Evolutionary conservation across 1,284 basidiomycete genomes (phyloP).

Genomic region (Fomes fomentarius): DNA sequence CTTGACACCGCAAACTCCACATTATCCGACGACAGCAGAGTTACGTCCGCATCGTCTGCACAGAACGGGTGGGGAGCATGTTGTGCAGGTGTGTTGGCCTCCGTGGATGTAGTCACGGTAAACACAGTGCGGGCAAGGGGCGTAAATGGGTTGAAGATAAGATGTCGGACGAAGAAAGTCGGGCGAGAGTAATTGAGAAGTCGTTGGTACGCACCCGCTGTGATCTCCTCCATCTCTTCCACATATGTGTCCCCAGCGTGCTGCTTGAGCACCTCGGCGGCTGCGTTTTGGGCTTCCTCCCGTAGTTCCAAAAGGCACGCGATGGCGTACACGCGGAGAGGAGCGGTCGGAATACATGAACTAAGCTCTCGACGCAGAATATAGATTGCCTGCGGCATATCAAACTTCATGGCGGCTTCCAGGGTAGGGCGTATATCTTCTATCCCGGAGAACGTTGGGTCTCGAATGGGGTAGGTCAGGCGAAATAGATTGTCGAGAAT

Average conservation of each 20-base stretch:
- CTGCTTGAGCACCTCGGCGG: not conserved
- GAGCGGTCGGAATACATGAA: constrained; percentile 30
- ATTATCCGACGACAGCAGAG: too few relatives aligned
- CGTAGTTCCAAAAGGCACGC: constrained; percentile 33
- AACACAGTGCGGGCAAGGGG: not conserved
- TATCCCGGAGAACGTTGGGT: constrained; percentile 8
- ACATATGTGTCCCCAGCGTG: constrained; percentile 2
- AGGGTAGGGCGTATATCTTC: constrained; percentile 29
- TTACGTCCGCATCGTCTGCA: too few relatives aligned
- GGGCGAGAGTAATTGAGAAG: constrained; percentile 11
- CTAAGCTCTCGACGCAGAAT: constrained; percentile 16
- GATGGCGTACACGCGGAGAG: constrained; percentile 39
- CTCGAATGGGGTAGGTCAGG: constrained; percentile 26
- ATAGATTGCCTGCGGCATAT: constrained; percentile 31
- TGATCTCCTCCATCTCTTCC: constrained; percentile 14
- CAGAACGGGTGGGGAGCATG: too few relatives aligned
- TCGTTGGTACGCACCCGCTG: constrained; percentile 14
- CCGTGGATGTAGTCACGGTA: too few relatives aligned
- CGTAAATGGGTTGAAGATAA: not conserved
- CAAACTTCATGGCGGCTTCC: constrained; percentile 40
- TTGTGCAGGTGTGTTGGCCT: too few relatives aligned
- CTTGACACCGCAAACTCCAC: too few relatives aligned
- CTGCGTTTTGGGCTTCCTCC: not conserved
- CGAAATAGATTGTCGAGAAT: constrained; percentile 27
- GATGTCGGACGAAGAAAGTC: not conserved